These are phyloP conservation scores for Fusarium algeriense DNA, from an alignment of 2,329 filamentous ascomycete genomes.

Conservation along the genomic window DNA sequence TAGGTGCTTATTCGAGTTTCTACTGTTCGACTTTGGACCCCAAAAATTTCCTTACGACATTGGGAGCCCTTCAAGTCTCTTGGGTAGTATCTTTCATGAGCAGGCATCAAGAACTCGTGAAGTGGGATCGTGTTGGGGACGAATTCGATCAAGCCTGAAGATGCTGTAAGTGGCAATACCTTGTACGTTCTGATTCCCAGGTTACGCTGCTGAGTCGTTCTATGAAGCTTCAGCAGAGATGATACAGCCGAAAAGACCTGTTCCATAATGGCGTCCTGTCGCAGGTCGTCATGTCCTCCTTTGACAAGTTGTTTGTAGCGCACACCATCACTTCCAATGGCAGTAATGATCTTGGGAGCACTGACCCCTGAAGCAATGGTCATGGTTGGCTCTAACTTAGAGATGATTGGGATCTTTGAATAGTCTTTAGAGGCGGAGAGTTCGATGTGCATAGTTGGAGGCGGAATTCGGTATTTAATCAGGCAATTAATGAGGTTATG, in stretches of 20 bases:
- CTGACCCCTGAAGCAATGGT: slow-evolving; percentile 91
- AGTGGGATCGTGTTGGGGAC: slow-evolving; percentile 93
- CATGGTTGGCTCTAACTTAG: slow-evolving; percentile 79
- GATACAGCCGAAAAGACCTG: slow-evolving; percentile 98
- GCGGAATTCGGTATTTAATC: slow-evolving; percentile 78
- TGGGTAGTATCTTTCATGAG: slow-evolving; percentile 88
- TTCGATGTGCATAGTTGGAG: slow-evolving; percentile 88
- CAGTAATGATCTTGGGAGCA: slow-evolving; percentile 92
- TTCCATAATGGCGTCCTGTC: slow-evolving; percentile 99
- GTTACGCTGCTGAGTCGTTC: slow-evolving; percentile 86
- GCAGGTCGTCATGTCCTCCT: slow-evolving; percentile 93
- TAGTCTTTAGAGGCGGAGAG: slow-evolving; percentile 82
- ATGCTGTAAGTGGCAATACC: slow-evolving; percentile 87
- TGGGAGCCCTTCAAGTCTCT: slow-evolving; percentile 80
- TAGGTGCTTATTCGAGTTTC: slow-evolving; percentile 81
- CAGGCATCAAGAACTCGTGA: slow-evolving; percentile 91
- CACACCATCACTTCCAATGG: slow-evolving; percentile 79
- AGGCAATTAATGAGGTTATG: slow-evolving; percentile 73
- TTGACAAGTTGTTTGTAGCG: slow-evolving; percentile 94
- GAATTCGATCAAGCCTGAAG: slow-evolving; percentile 95
- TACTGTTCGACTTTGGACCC: slow-evolving; percentile 76
- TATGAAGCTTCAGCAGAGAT: slow-evolving; percentile 86
- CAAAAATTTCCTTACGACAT: slow-evolving; percentile 83
- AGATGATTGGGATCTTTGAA: slow-evolving; percentile 78
- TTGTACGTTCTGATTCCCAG: slow-evolving; percentile 97